Evolutionary conservation across 768 basidiomycete genomes (phyloP).

Genomic region (Sporobolomyces phaffii): DNA sequence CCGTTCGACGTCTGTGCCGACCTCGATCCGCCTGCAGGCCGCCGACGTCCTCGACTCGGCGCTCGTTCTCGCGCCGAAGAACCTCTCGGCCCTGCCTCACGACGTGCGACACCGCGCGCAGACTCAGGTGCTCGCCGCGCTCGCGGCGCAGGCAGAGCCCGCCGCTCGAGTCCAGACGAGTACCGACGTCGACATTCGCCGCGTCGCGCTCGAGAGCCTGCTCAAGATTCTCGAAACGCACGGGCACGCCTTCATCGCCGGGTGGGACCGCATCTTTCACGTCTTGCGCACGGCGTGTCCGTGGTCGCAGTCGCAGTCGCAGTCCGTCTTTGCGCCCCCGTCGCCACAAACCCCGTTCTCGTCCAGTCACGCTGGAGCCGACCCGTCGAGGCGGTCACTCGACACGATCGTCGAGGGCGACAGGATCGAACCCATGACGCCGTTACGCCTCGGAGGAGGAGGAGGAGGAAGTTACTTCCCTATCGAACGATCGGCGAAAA

Average conservation of each 20-base stretch:
- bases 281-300: slow-evolving; percentile 85
- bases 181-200: slow-evolving; percentile 65
- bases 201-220: slow-evolving; percentile 81
- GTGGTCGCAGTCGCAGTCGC: slow-evolving; percentile 48
- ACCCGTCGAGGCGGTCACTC: neutral
- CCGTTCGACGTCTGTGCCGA: slow-evolving; percentile 61
- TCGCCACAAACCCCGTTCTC: slow-evolving; percentile 4
- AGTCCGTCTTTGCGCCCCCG: slow-evolving; percentile 12
- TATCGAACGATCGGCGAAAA: slow-evolving; percentile 47
- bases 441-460: neutral
- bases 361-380: too few species aligned
- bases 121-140: slow-evolving; percentile 73
- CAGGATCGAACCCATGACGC: slow-evolving; percentile 17
- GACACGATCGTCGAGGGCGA: slow-evolving; percentile 34
- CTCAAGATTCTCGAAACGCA: slow-evolving; percentile 85
- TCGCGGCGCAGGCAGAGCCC: slow-evolving; percentile 67
- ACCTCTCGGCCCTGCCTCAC: slow-evolving; percentile 42
- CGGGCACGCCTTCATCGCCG: slow-evolving; percentile 82
- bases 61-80: slow-evolving; percentile 67
- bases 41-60: slow-evolving; percentile 81
- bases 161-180: slow-evolving; percentile 49
- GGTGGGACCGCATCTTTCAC: slow-evolving; percentile 89
- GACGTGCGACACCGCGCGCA: slow-evolving; percentile 68
- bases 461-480: slow-evolving; percentile 12
- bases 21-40: slow-evolving; percentile 75